These are phyloP conservation scores for Pythium aphanidermatum DNA, from an alignment of 352 stramenopile genomes.

Conservation along the genomic window DNA sequence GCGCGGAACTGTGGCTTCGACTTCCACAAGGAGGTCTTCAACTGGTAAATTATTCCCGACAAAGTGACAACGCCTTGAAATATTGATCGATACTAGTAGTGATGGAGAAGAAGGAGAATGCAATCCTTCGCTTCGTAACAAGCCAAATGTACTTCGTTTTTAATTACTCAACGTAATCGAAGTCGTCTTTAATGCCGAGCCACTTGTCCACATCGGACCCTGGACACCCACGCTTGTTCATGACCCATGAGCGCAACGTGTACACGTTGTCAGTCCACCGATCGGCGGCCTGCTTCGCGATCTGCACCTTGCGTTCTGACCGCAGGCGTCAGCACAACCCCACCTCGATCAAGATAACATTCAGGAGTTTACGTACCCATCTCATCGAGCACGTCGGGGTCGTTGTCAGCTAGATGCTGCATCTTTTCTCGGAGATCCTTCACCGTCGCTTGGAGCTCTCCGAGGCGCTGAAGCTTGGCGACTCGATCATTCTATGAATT, in stretches of 20 bases:
- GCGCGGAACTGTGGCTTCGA: slow-evolving; percentile 62
- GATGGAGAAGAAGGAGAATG: slow-evolving; percentile 5
- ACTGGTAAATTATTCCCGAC: slow-evolving; percentile 43
- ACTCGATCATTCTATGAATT: slow-evolving; percentile 46
- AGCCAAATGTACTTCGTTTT: background rate
- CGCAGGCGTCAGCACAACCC: background rate
- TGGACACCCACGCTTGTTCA: slow-evolving; percentile 67
- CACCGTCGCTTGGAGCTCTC: slow-evolving; percentile 43
- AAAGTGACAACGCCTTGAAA: background rate
- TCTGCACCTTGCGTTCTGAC: slow-evolving; percentile 41
- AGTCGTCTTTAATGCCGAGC: slow-evolving; percentile 82
- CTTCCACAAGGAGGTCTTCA: slow-evolving; percentile 84
- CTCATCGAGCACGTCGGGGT: slow-evolving; percentile 57
- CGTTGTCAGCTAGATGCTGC: slow-evolving; percentile 66
- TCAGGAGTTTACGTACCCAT: slow-evolving; percentile 25
- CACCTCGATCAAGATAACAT: background rate
- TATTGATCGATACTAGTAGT: no score
- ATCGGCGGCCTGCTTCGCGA: slow-evolving; percentile 67
- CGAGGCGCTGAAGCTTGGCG: slow-evolving; percentile 48
- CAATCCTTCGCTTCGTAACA: slow-evolving; percentile 2
- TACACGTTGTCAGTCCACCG: slow-evolving; percentile 84
- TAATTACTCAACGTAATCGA: slow-evolving; percentile 74
- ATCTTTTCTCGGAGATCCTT: slow-evolving; percentile 44
- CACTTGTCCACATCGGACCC: slow-evolving; percentile 78
- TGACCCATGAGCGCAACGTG: slow-evolving; percentile 74